Base-by-base conservation (phyloP, 2,329 filamentous ascomycete species). In the Leptodontidium sp. region DNA sequence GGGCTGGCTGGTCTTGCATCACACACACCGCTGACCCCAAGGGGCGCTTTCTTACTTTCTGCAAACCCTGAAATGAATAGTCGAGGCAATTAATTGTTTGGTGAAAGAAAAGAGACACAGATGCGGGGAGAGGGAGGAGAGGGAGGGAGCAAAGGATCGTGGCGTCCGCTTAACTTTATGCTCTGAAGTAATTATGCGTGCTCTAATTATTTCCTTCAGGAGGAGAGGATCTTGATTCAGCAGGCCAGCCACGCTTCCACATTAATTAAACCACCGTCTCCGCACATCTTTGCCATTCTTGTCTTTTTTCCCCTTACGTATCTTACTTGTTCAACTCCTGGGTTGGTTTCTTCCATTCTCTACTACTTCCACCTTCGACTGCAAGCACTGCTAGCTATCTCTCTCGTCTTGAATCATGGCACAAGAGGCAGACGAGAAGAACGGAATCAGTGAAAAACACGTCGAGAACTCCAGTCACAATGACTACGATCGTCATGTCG, bases 231-330 rank as follows among this genome's bases (percentile, higher is more conserved):
- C 43, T 45, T 11, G 43, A 45, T 45, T 45, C 43, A 45, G 43
- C 43, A 45, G 43, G 3, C 43, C 6, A 11, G 43, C 43, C 43
- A 45, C 43, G 43, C 43, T 45, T 45, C 6, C 43, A 45, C 43
- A 21, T 21, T 21, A 21, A 45, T 45, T 45, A 45, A 45, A 45
- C 6, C 43, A 7, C 6, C 12, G 43, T 45, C 43, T 45, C 43
- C 43, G 43, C 43, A 45, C 43, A 45, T 45, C 43, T 45, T 45
- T 45, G 43, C 43, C 43, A 45, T 45, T 45, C 43, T 45, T 45
- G 43, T 45, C 43, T 21, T 14, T 45, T 45, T 45, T 11, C 43
- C 43, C 43, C 43, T 45, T 45, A 45, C 43, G 43, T 45, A 45
- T 45, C 43, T 7, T 45, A 7, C 43, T 45, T 45, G 6, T 11